Evolutionary conservation across 805 yeast species (phyloP), one percentile per base, ranked within the genome.

Genomic region (Candida ovalis): DNA sequence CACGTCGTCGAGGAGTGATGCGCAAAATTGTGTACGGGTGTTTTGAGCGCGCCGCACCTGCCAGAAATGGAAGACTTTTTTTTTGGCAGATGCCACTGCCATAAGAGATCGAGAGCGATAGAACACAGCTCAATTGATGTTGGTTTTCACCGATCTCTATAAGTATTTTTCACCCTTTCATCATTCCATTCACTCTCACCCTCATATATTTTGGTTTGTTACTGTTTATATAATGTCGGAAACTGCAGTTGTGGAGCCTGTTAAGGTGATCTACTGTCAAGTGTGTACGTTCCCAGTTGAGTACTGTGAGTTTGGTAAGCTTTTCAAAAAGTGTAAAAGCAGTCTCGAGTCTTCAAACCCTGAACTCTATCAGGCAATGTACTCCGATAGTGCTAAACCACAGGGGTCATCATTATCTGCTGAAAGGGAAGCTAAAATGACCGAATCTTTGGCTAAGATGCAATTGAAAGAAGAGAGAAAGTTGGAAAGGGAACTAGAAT

Each of bases 261-360:
- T 58, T 10, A 60, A 64, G 22, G 78, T 83, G 19, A 60, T 76
- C 15, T 88, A 88, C 69, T 88, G 96, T 64, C 89, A 81, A 4
- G 78, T 88, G 13, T 88, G 96, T 64, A 70, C 88, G 1, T 83
- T 78, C 62, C 96, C 96, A n/a, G 88, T 88, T 3, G 96, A 82
- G 67, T 91, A 83, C 70, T 91, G 98, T 71, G 97, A 92, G 64
- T 91, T 91, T 63, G 94, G 96, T 12, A 87, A 86, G 41, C 71
- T 82, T 24, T 76, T 87, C 67, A 84, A 83, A 62, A 81, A 88
- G 62, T 91, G 98, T 70, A 88, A 86, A 59, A 81, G 77, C 21
- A 89, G 97, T 96, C 74, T 92, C 40, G 71, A 77, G 48, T 80
- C 77, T 37, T 71, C 75, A 43, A 74, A 88, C 57, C 68, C 72